These are phyloP conservation scores for Claviceps cyperi DNA, from an alignment of 2,329 filamentous ascomycete genomes.

Conservation along the genomic window DNA sequence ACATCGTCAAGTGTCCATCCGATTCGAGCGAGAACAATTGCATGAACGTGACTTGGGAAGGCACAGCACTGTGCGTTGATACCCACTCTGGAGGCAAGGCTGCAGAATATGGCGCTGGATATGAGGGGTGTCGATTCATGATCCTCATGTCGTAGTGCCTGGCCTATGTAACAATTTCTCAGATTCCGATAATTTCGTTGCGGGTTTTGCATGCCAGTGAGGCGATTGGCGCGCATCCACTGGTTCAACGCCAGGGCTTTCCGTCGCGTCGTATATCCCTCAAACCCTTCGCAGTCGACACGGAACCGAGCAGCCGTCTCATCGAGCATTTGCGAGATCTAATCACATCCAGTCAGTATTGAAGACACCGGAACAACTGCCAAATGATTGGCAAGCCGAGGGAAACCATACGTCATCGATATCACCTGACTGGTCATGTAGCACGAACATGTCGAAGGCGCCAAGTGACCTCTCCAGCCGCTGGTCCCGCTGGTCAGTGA, in stretches of 20 bases:
- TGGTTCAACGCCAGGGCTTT: conserved; percentile 53
- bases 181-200: conserved; percentile 60
- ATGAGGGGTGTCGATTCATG: conserved; percentile 79
- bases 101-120: conserved; percentile 75
- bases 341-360: conserved; percentile 4
- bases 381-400: neutral
- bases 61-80: conserved; percentile 66
- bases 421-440: conserved; percentile 59
- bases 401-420: conserved; percentile 46
- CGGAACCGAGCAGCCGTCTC: conserved; percentile 43
- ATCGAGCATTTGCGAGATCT: conserved; percentile 54
- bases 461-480: conserved; percentile 59
- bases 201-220: conserved; percentile 55
- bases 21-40: conserved; percentile 50
- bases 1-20: conserved; percentile 46
- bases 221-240: conserved; percentile 53
- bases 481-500: conserved; percentile 25
- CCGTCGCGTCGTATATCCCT: conserved; percentile 43
- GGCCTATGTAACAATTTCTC: conserved; percentile 75
- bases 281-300: conserved; percentile 34
- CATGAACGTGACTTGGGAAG: conserved; percentile 76
- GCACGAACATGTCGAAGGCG: conserved; percentile 80
- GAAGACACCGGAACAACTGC: neutral
- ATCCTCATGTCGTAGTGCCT: conserved; percentile 55
- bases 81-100: conserved; percentile 58